Base-by-base conservation (phyloP, 805 yeast species). In the Starmerella etchellsii region DNA sequence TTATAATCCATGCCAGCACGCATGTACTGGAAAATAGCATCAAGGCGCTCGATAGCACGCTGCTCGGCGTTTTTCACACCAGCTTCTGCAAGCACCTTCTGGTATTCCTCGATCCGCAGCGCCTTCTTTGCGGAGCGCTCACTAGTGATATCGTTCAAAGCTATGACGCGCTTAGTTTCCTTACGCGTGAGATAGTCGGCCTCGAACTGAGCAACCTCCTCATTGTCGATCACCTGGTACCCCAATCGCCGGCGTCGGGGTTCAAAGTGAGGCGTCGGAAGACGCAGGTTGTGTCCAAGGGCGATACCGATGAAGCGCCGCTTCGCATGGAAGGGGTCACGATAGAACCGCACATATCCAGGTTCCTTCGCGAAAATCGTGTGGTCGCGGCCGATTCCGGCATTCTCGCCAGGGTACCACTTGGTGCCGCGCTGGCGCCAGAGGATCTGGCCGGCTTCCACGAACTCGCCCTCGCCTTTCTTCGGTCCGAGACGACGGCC, bases 401-500 rank as follows among this genome's bases (percentile, higher is more conserved):
- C 81, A 53, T 91, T 87, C 51, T 81, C 93, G 26, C 98, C 98
- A 0, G 98, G 97, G 56, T 76, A 91, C 60, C 87, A 81, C 55
- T 74, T 79, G 16, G 97, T 84, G 54, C 98, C 98, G 59, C 97
- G 73, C 58, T 91, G 98, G 59, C 96, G 76, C 75, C 81, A 74
- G 29, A 91, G 68, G 50, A 91, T 85, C 54, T 85, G 81, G 9
- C 96, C 96, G 1, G 82, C 76, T 37, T 70, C 69, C 1, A 88
- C 95, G 35, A 59, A 65, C 56, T 73, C 68, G 31, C 91, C 85
- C 55, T 88, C 95, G 47, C 79, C 73, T 37, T 71, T 81, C 64
- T 91, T 91, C 27, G 93, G 81, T 21, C 98, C 98, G 38, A 91
- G 66, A 57, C 97, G 70, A 61, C 93, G 76, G 67, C 98, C 98